These are phyloP conservation scores for Aureobasidium sp. DNA, from an alignment of 2,329 filamentous ascomycete genomes.

Conservation along the genomic window DNA sequence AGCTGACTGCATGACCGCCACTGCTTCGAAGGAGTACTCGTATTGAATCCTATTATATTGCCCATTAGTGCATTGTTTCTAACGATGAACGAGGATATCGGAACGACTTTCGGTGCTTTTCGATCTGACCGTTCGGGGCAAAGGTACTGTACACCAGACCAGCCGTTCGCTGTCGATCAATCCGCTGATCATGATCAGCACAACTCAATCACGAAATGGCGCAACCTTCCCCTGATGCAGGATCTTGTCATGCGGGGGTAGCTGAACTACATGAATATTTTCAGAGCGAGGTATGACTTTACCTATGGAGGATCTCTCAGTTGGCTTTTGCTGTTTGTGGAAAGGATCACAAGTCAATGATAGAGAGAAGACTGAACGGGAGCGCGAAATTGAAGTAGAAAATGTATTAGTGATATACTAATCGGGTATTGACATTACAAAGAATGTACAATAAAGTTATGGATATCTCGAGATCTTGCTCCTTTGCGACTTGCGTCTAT, in stretches of 20 bases:
- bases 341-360: not conserved
- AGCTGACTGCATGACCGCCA: not conserved
- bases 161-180: not conserved
- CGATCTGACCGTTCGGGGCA: not conserved
- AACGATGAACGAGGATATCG: not conserved
- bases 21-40: not conserved
- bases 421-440: not conserved
- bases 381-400: not conserved
- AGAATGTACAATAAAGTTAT: not conserved
- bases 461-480: not conserved
- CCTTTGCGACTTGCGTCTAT: not conserved
- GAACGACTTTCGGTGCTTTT: not conserved
- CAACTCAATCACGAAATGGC: not conserved
- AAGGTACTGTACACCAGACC: not conserved
- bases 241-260: not conserved
- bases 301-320: too few species aligned
- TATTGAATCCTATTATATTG: not conserved
- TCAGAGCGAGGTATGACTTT: too few species aligned
- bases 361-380: not conserved
- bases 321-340: too few species aligned
- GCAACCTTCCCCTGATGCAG: not conserved
- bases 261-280: not conserved
- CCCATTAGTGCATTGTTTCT: not conserved
- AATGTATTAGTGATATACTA: not conserved
- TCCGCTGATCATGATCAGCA: not conserved